Evolutionary conservation across 768 basidiomycete genomes (phyloP), one percentile per base, ranked within the genome.

Genomic region (Pleurotus djamor): DNA sequence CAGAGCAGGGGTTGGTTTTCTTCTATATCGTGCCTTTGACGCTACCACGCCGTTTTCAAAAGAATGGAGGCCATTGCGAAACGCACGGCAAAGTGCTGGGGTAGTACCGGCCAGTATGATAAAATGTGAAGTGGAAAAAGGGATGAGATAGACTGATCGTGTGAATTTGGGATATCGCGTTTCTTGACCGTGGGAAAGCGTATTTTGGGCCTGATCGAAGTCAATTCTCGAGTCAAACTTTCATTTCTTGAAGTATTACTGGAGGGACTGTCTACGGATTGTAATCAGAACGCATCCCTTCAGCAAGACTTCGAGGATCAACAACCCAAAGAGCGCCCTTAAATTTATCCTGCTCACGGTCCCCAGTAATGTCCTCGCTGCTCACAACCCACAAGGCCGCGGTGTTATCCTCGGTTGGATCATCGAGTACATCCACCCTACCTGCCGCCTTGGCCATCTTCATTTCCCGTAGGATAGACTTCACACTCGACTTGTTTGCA

Each of bases 291-390:
- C 61, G 41, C 73, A 76, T 75, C 32, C 76, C 76, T 66, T 93
- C 91, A 9, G 90, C 86, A 61, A 94, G 71, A 75, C 91, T 93
- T 50, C 91, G 77, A 2, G 92, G 92, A 63, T 92, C 89, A 0
- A 92, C 79, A 4, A 90, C 76, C 91, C 91, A 93, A 33, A 94
- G 70, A 3, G 81, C 82, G 0, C 84, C 76, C 36, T 50, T 69
- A 49, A 61, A 61, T 52, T 4, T 58, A 48, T 33, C 56, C 35
- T 51, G 60, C 34, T 17, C 60, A 9, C 36, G 33, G 5, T 56
- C 62, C 34, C 52, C 51, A 12, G 52, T 59, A 10, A 66, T 60
- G 10, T 72, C 71, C 13, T 56, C 41, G 41, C 54, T 45, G 37
- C 54, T 57, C 35, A 65, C 58, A n/a, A 66, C 66, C 47, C 59